Percentiles rank a stretch among this genome's conserved stretches.
Evolutionary conservation across 2,329 filamentous ascomycete genomes (phyloP).

Genomic region (Aspergillus sp.): DNA sequence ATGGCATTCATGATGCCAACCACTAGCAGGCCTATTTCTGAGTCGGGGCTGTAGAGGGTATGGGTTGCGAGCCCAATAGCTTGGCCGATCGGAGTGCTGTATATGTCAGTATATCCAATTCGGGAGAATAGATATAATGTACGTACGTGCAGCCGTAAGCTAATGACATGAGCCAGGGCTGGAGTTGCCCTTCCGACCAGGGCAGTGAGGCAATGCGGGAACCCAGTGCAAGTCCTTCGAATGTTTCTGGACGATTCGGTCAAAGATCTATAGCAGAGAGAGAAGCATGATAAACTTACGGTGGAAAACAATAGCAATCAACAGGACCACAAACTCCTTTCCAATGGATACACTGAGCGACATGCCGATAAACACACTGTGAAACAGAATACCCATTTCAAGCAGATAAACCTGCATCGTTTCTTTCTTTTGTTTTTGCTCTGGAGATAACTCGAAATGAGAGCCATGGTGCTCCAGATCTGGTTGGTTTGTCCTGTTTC

Average conservation of each 20-base stretch:
- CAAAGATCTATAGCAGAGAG: neutral
- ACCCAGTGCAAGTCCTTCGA: constrained; percentile 35
- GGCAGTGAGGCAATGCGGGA: constrained; percentile 33
- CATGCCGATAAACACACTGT: constrained; percentile 58
- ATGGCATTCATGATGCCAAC: constrained; percentile 83
- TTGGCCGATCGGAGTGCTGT: constrained; percentile 72
- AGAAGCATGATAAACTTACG: constrained; percentile 22
- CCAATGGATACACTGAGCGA: constrained; percentile 36
- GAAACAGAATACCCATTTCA: constrained; percentile 76
- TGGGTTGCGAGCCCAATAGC: constrained; percentile 74
- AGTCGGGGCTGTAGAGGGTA: constrained; percentile 71
- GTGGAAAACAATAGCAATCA: constrained; percentile 38
- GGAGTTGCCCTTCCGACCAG: constrained; percentile 26
- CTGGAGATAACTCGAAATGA: constrained; percentile 2
- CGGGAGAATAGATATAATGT: too few species aligned
- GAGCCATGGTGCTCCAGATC: constrained; percentile 14
- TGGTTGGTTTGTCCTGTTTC: neutral
- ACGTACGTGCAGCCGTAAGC: constrained; percentile 62
- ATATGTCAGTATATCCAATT: neutral
- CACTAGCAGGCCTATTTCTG: constrained; percentile 69
- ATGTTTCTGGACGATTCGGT: constrained; percentile 27
- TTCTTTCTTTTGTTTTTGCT: constrained; percentile 57
- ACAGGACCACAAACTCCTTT: constrained; percentile 33
- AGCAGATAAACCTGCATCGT: constrained; percentile 72
- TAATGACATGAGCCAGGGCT: constrained; percentile 71